These are phyloP conservation scores for Pestalotiopsis fici DNA, from an alignment of 2,329 filamentous ascomycete species.

Conservation along the genomic window DNA sequence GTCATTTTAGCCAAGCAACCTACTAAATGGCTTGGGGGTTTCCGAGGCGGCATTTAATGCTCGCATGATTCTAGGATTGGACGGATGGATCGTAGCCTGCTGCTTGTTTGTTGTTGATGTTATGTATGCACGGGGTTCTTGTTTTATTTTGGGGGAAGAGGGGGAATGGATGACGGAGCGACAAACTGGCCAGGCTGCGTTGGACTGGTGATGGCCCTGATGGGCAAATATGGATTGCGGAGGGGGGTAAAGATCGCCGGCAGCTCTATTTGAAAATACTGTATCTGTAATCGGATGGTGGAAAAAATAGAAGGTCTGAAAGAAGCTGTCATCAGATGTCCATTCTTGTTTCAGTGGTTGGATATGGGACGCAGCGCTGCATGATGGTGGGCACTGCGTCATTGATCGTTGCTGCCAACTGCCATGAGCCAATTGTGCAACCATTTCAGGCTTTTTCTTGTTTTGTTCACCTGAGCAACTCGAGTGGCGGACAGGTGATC, in stretches of 20 bases:
- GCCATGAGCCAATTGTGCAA: not conserved
- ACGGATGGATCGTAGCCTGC: not conserved
- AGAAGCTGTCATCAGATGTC: not conserved
- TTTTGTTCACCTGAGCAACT: not conserved
- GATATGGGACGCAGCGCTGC: not conserved
- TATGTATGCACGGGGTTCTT: not conserved
- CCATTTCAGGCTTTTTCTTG: not conserved
- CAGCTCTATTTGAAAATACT: not conserved
- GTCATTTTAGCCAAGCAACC: conserved; percentile 3
- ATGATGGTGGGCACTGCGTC: not conserved
- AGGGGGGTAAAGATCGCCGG: not conserved
- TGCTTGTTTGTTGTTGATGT: not conserved
- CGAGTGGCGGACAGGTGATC: not conserved
- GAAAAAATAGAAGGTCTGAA: not conserved
- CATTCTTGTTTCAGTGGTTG: not conserved
- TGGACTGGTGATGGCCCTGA: no score
- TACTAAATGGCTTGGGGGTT: not conserved
- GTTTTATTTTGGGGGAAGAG: not conserved
- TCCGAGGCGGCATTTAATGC: not conserved
- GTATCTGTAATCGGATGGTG: not conserved
- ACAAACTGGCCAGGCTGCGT: not conserved
- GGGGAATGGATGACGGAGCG: not conserved
- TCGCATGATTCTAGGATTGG: not conserved
- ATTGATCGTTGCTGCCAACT: not conserved
- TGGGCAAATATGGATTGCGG: not conserved